These are phyloP conservation scores for Pseudonitzschia multistriata DNA, from an alignment of 108 stramenopile species.

Conservation along the genomic window DNA sequence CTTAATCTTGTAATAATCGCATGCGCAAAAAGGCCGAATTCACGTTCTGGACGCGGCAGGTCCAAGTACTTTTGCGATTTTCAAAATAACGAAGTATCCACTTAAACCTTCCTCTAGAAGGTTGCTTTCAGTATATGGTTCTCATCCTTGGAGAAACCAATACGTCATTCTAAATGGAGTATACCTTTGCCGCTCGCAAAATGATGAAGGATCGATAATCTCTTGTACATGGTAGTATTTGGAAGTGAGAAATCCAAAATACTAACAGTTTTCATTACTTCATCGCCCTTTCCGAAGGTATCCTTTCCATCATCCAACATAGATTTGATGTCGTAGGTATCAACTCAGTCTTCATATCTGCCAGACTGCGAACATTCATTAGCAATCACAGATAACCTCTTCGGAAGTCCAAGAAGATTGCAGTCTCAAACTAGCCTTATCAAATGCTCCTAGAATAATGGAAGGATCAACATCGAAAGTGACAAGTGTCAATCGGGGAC, in stretches of 20 bases:
- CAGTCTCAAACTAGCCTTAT: neutral
- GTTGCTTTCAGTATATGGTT: slow-evolving; percentile 23
- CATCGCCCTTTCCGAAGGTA: slow-evolving; percentile 12
- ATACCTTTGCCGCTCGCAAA: slow-evolving; percentile 3
- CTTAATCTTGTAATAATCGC: neutral
- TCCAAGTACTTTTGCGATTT: neutral
- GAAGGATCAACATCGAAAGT: slow-evolving; percentile 12
- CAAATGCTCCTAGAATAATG: neutral
- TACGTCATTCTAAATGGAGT: slow-evolving; percentile 33
- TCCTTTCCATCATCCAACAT: neutral
- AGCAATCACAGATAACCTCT: neutral
- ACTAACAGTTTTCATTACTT: neutral
- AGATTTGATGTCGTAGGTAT: neutral
- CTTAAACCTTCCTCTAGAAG: neutral
- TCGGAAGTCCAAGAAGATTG: neutral
- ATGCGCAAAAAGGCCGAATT: neutral
- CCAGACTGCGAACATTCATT: neutral
- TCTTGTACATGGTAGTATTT: neutral
- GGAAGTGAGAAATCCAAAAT: neutral
- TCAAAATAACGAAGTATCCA: neutral
- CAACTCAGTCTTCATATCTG: neutral
- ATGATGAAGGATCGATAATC: neutral
- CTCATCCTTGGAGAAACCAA: slow-evolving; percentile 36
- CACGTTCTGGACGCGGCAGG: neutral
- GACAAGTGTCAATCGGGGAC: slow-evolving; percentile 20